A percentile compares a stretch with the other conserved stretches of the same genome.
These are phyloP conservation scores for Toxicodendron radicans DNA, from an alignment of 345 rosid species.

Conservation along the genomic window DNA sequence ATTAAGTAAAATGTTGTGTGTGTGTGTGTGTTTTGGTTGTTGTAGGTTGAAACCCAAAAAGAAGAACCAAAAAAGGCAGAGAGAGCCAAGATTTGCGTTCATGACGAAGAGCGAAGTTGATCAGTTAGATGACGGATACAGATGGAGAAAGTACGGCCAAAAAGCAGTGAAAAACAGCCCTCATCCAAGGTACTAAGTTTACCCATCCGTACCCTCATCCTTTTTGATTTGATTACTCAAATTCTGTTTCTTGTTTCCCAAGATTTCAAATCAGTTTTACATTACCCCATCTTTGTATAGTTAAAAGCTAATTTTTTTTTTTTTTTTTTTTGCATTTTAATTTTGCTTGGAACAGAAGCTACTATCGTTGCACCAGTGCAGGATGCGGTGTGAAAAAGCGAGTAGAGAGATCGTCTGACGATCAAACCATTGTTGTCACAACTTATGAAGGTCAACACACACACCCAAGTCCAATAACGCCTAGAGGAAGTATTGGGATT, in stretches of 20 bases:
- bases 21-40: slow-evolving; percentile 12
- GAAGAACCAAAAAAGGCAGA: slow-evolving; percentile 77
- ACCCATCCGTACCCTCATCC: background rate
- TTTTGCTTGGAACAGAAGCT: slow-evolving; percentile 63
- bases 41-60: slow-evolving; percentile 84
- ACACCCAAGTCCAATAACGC: slow-evolving; percentile 73
- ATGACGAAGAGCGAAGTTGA: slow-evolving; percentile 94
- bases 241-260: slow-evolving; percentile 14
- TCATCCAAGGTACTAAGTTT: slow-evolving; percentile 69
- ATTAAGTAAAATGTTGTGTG: slow-evolving; percentile 2
- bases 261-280: slow-evolving; percentile 12
- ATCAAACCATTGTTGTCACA: slow-evolving; percentile 76
- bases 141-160: slow-evolving; percentile 99
- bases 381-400: slow-evolving; percentile 98
- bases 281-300: too few species aligned
- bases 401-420: slow-evolving; percentile 91
- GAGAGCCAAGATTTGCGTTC: slow-evolving; percentile 92
- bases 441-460: slow-evolving; percentile 96
- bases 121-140: slow-evolving; percentile 92
- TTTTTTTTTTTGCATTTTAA: background rate
- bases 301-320: background rate
- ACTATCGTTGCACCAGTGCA: slow-evolving; percentile 92
- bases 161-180: slow-evolving; percentile 98
- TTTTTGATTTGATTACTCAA: background rate
- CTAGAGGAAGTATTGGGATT: slow-evolving; percentile 62